Conservation (phyloP, 768 basidiomycete genomes). For the Lactifluus rugatus region DNA sequence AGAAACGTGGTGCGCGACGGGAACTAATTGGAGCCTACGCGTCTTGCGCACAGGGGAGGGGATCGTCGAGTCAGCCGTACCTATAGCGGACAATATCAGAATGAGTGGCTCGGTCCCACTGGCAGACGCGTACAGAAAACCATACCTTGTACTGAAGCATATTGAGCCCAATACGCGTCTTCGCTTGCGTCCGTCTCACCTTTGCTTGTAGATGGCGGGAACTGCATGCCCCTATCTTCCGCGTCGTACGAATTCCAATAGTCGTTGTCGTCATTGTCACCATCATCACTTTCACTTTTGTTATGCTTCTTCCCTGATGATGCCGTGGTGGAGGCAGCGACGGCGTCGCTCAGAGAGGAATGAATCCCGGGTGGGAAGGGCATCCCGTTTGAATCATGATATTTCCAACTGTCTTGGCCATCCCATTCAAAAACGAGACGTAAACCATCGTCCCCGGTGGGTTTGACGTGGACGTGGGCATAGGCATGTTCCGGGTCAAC, state of each 20-base stretch:
- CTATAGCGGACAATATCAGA: conserved; percentile 27
- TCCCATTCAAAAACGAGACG: conserved; percentile 68
- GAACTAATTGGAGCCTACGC: conserved; percentile 23
- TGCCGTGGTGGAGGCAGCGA: conserved; percentile 16
- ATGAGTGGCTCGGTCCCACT: neutral
- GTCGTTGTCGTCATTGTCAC: conserved; percentile 33
- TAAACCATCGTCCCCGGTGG: conserved; percentile 29
- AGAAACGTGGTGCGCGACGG: conserved; percentile 1
- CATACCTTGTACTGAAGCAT: conserved; percentile 59
- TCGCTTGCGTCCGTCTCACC: conserved; percentile 28
- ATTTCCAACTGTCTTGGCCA: conserved; percentile 46
- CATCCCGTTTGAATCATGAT: conserved; percentile 60
- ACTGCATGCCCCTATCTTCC: conserved; percentile 25
- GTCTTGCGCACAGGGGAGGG: conserved; percentile 38
- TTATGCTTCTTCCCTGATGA: neutral
- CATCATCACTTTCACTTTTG: conserved; percentile 24
- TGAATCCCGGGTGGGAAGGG: conserved; percentile 48
- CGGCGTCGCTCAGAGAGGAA: conserved; percentile 24
- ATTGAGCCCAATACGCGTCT: conserved; percentile 73
- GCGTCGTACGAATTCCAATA: conserved; percentile 64
- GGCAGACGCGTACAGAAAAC: neutral
- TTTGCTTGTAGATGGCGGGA: conserved; percentile 20
- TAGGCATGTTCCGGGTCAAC: conserved; percentile 20
- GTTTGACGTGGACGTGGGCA: conserved; percentile 29
- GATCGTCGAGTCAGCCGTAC: conserved; percentile 62